Percentiles rank a stretch among this genome's conserved stretches.
These are phyloP conservation scores for Microcyclosporella mali DNA, from an alignment of 2,329 filamentous ascomycete species.

Conservation along the genomic window DNA sequence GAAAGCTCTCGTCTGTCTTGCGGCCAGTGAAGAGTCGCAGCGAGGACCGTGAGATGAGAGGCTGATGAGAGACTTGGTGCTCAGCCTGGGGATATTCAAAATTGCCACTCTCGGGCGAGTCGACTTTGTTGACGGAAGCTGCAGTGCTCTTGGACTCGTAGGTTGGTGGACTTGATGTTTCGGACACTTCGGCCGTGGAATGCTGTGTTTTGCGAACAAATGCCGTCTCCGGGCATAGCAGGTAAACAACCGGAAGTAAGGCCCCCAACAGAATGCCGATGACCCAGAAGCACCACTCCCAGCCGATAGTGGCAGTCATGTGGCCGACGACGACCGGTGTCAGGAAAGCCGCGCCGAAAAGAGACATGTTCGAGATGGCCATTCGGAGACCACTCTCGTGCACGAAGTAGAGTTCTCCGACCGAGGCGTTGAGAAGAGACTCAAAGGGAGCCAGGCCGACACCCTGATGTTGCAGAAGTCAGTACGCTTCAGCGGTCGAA, in stretches of 20 bases:
- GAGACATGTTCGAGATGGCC: constrained; percentile 37
- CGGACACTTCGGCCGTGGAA: background rate
- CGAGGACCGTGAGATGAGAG: constrained; percentile 6
- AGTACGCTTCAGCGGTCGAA: constrained; percentile 40
- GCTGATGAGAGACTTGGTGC: constrained; percentile 26
- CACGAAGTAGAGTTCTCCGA: constrained; percentile 39
- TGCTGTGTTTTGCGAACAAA: constrained; percentile 17
- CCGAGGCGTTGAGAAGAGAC: constrained; percentile 47
- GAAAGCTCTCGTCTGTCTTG: constrained; percentile 30
- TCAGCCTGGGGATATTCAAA: constrained; percentile 11
- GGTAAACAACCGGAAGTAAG: constrained; percentile 26
- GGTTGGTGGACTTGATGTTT: constrained; percentile 1
- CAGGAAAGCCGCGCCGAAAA: constrained; percentile 33
- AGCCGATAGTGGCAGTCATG: constrained; percentile 37
- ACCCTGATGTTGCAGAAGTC: too few species aligned
- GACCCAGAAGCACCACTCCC: constrained; percentile 37
- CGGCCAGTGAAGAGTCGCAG: constrained; percentile 29
- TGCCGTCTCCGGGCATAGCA: constrained; percentile 29
- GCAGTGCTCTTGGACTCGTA: constrained; percentile 8
- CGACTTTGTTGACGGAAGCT: constrained; percentile 10
- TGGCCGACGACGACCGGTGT: constrained; percentile 30
- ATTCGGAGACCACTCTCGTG: constrained; percentile 35
- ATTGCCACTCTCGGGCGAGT: constrained; percentile 19
- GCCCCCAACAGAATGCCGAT: constrained; percentile 35
- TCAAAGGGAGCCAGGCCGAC: constrained; percentile 49